Conservation (phyloP, 1,284 basidiomycete species). For the Cronartium quercuum region DNA sequence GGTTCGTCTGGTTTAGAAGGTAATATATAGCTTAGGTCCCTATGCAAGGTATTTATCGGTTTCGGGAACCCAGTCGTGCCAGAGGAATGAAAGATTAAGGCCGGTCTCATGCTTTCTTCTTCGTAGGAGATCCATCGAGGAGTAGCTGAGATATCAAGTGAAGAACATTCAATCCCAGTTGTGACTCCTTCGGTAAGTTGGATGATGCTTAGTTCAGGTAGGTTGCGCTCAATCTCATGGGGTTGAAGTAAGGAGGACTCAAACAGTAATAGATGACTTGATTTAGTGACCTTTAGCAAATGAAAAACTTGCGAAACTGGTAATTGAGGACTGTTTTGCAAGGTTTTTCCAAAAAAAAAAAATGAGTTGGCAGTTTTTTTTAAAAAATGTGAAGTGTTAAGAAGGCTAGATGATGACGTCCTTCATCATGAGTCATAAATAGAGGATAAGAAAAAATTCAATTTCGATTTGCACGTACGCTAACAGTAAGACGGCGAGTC, state of each 20-base stretch:
- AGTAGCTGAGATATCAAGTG: neutral
- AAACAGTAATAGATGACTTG: neutral
- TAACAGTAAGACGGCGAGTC: slow-evolving; percentile 2
- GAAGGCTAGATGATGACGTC: no score
- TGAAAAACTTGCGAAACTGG: neutral
- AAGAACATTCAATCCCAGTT: neutral
- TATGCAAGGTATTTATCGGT: slow-evolving; percentile 53
- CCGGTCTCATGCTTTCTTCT: slow-evolving; percentile 49
- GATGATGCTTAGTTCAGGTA: neutral
- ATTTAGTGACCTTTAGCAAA: neutral
- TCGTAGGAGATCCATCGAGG: slow-evolving; percentile 6
- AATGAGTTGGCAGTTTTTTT: neutral
- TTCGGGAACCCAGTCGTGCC: slow-evolving; percentile 58
- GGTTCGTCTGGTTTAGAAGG: slow-evolving; percentile 45
- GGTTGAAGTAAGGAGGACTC: neutral
- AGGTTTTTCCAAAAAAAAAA: neutral
- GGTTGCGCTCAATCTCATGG: neutral
- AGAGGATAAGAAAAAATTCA: neutral
- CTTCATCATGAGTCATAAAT: no score
- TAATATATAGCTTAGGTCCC: slow-evolving; percentile 45
- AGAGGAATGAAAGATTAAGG: slow-evolving; percentile 60
- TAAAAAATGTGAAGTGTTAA: no score
- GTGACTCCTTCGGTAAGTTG: neutral
- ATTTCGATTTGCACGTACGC: neutral
- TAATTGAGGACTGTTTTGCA: neutral